phyloP scores from a whole-genome alignment of 1,139 yeast genomes.

The Martiniozyma asiatica region DNA sequence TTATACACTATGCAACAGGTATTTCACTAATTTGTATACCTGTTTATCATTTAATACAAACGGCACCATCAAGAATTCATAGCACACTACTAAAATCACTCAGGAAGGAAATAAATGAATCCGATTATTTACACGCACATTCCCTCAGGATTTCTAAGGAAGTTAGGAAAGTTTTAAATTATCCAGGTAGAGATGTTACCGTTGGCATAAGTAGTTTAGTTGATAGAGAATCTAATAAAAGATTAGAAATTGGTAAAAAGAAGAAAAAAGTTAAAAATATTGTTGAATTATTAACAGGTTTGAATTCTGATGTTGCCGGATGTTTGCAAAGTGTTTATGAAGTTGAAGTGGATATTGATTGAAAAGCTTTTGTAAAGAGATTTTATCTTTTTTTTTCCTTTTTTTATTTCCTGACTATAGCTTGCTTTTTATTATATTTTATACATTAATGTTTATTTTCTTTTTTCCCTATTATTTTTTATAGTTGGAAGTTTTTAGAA shows the following conservation, averaged over 20 bases:
- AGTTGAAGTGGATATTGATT: no score
- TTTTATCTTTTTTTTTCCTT: no score
- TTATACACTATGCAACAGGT: slow-evolving; percentile 34
- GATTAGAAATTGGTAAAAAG: slow-evolving; percentile 41
- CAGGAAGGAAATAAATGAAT: slow-evolving; percentile 42
- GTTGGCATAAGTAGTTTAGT: slow-evolving; percentile 61
- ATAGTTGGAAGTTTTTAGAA: no score
- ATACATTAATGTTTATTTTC: no score
- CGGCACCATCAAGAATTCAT: slow-evolving; percentile 84
- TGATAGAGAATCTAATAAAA: slow-evolving; percentile 50
- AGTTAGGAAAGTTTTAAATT: slow-evolving; percentile 66
- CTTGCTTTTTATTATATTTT: no score
- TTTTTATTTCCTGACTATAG: no score
- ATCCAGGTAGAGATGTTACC: slow-evolving; percentile 77
- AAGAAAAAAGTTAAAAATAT: slow-evolving; percentile 51
- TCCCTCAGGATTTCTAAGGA: slow-evolving; percentile 73
- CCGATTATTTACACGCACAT: slow-evolving; percentile 71
- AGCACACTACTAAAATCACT: slow-evolving; percentile 70
- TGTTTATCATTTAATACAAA: slow-evolving; percentile 55
- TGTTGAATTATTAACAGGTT: no score
- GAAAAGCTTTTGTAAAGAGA: no score
- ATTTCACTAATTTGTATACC: slow-evolving; percentile 40
- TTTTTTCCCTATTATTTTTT: no score
- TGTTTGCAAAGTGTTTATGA: no score
- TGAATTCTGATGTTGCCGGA: no score